phyloP scores from a whole-genome alignment of 441 rosid species.

The Populus tomentosa region DNA sequence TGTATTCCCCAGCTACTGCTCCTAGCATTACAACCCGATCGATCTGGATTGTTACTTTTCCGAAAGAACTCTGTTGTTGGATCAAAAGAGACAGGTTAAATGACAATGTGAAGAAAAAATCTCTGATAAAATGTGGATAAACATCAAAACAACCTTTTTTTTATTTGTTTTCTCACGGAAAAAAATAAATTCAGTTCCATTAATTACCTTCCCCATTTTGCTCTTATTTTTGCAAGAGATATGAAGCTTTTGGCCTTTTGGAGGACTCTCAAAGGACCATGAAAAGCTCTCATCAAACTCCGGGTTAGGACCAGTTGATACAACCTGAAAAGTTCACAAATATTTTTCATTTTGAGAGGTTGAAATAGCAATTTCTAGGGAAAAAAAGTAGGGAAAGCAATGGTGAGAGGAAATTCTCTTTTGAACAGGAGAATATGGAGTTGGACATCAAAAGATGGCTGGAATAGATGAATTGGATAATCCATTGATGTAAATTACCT shows the following conservation, averaged over 20 bases:
- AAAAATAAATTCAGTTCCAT: background rate
- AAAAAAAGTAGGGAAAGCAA: background rate
- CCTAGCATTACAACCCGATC: constrained; percentile 98
- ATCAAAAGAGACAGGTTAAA: constrained; percentile 10
- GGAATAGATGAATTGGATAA: background rate
- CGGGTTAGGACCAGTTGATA: constrained; percentile 95
- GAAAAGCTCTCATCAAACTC: constrained; percentile 98
- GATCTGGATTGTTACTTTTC: constrained; percentile 97
- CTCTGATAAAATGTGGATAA: background rate
- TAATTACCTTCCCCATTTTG: constrained; percentile 96
- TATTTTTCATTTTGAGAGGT: background rate
- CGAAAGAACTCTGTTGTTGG: constrained; percentile 80
- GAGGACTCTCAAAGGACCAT: constrained; percentile 98
- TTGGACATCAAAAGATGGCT: background rate
- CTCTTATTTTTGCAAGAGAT: constrained; percentile 98
- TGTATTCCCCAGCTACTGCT: constrained; percentile 92
- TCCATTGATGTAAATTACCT: background rate
- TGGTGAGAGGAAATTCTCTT: no score
- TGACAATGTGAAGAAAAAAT: background rate
- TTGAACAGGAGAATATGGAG: background rate
- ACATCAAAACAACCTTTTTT: background rate
- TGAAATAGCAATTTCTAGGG: background rate
- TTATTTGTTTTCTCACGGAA: background rate
- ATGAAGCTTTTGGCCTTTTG: constrained; percentile 96
- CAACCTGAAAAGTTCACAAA: constrained; percentile 43